These are phyloP conservation scores for Ophiognomonia clavigignenti-juglandacearum DNA, from an alignment of 2,329 filamentous ascomycete species.

Conservation along the genomic window DNA sequence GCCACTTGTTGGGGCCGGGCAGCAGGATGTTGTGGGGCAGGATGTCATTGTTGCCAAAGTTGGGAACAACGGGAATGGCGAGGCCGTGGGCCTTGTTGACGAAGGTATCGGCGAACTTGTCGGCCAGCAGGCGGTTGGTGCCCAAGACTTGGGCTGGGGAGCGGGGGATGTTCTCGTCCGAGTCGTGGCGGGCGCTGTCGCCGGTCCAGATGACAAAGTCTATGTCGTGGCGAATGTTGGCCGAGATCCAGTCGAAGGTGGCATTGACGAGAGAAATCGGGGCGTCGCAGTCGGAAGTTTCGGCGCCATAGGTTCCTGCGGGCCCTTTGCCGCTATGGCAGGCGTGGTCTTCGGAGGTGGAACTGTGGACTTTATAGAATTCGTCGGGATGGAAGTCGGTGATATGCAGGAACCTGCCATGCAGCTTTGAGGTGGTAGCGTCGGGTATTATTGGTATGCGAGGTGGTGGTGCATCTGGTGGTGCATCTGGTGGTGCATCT, in stretches of 20 bases:
- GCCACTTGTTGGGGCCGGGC: conserved; percentile 82
- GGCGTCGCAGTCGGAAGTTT: conserved; percentile 84
- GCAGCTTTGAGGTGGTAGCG: conserved; percentile 38
- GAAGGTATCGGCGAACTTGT: conserved; percentile 74
- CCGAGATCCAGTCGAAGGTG: conserved; percentile 83
- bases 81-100: conserved; percentile 55
- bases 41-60: conserved; percentile 95
- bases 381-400: conserved; percentile 91
- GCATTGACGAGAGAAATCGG: conserved; percentile 77
- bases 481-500: not conserved
- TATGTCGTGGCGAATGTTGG: conserved; percentile 70
- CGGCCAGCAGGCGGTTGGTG: conserved; percentile 70
- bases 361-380: conserved; percentile 76
- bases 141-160: conserved; percentile 69
- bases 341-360: conserved; percentile 60
- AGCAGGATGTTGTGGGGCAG: conserved; percentile 93
- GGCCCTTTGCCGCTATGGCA: conserved; percentile 77
- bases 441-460: conserved; percentile 13
- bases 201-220: conserved; percentile 95
- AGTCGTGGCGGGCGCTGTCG: conserved; percentile 85
- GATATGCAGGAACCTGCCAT: conserved; percentile 80
- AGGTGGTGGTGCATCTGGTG: not conserved
- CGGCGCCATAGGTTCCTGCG: conserved; percentile 78
- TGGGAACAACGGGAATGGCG: conserved; percentile 78
- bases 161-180: conserved; percentile 75